Evolutionary conservation across 2,329 filamentous ascomycete species (phyloP).

Genomic region (Nothopassalora personata): DNA sequence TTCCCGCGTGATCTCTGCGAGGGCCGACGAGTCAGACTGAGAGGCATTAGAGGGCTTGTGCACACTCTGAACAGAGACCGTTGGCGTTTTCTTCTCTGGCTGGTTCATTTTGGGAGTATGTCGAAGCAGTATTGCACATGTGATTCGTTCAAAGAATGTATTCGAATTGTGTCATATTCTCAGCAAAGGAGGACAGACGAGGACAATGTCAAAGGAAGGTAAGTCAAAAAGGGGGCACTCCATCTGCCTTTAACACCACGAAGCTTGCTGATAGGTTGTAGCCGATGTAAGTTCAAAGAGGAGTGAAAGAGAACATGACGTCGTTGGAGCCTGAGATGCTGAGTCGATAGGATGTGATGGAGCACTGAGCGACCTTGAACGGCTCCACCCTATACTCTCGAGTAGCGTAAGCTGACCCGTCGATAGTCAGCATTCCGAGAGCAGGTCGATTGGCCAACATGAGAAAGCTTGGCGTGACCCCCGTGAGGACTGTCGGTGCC

Average conservation of each 20-base stretch:
- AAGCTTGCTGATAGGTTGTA: neutral
- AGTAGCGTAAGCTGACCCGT: neutral
- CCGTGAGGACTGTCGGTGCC: neutral
- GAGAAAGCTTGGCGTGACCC: neutral
- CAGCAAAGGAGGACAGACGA: neutral
- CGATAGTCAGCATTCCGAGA: neutral
- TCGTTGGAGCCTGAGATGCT: neutral
- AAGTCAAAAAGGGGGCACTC: neutral
- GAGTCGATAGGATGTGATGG: too few relatives aligned
- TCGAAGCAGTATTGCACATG: neutral
- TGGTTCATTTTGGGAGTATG: neutral
- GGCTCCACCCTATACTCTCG: too few relatives aligned
- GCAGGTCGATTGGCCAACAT: neutral
- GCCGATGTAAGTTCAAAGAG: neutral
- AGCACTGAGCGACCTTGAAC: too few relatives aligned
- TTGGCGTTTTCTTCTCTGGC: neutral
- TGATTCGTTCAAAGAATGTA: neutral
- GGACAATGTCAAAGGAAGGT: neutral
- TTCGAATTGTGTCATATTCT: neutral
- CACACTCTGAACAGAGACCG: neutral
- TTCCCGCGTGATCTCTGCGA: neutral
- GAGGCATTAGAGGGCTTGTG: neutral
- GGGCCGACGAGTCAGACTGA: neutral
- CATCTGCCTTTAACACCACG: neutral
- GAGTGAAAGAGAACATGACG: neutral